These are phyloP conservation scores for Aureobasidium sp. DNA, from an alignment of 2,329 filamentous ascomycete genomes.

Conservation along the genomic window DNA sequence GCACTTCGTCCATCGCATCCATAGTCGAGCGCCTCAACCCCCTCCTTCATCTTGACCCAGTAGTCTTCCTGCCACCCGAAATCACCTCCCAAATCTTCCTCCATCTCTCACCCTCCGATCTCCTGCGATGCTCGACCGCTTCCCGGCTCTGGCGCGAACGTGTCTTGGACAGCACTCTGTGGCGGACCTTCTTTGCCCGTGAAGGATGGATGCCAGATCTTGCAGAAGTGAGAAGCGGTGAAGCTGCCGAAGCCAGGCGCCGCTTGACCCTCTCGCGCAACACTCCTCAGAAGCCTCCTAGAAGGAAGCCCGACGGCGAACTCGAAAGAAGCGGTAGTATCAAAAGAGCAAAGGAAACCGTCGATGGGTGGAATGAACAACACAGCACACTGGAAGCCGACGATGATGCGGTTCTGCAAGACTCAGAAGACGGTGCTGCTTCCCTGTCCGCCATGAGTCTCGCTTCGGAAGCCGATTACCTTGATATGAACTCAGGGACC, in stretches of 20 bases:
- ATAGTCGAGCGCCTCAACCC: constrained; percentile 77
- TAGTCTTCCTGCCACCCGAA: constrained; percentile 77
- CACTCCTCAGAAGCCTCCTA: constrained; percentile 31
- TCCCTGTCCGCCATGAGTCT: constrained; percentile 5
- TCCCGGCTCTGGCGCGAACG: constrained; percentile 77
- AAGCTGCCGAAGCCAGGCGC: constrained; percentile 9
- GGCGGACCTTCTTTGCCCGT: constrained; percentile 72
- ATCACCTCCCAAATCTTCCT: constrained; percentile 85
- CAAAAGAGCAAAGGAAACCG: constrained; percentile 42
- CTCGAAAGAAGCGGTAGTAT: constrained; percentile 46
- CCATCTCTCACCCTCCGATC: constrained; percentile 72
- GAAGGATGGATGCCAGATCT: constrained; percentile 65
- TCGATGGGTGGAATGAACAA: constrained; percentile 38
- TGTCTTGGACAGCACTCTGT: constrained; percentile 75
- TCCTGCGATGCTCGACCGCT: constrained; percentile 70
- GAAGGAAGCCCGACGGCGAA: constrained; percentile 41
- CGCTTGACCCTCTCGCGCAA: constrained; percentile 6
- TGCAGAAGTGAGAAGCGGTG: constrained; percentile 24
- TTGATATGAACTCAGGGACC: neutral
- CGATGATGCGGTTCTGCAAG: constrained; percentile 17
- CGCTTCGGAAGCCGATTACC: neutral
- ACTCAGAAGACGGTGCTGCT: neutral
- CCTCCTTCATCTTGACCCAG: constrained; percentile 86
- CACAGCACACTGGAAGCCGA: constrained; percentile 44
- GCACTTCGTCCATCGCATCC: constrained; percentile 69